Evolutionary conservation across 306 rosid species (phyloP).

Genomic region (Cercis canadensis): DNA sequence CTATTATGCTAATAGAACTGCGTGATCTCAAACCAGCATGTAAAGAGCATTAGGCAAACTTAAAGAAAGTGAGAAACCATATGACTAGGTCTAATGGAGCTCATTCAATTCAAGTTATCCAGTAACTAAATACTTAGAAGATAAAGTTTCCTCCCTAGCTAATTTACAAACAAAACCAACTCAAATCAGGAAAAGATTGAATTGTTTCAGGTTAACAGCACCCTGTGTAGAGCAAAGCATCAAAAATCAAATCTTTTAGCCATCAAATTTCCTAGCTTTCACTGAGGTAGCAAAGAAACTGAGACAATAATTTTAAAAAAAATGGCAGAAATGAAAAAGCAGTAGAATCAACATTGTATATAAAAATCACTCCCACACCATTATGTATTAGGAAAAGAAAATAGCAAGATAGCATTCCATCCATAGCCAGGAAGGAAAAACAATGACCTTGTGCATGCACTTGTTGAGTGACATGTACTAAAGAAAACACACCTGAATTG

Average conservation of each 20-base stretch:
- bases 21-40: background rate
- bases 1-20: background rate
- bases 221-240: no score
- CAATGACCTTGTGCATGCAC: no score
- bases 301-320: background rate
- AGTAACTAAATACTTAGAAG: background rate
- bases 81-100: background rate
- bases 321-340: no score
- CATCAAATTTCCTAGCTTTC: background rate
- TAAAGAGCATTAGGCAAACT: background rate
- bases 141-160: background rate
- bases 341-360: background rate
- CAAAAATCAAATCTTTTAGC: background rate
- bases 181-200: background rate
- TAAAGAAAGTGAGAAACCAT: background rate
- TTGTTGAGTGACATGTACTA: background rate
- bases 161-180: background rate
- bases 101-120: background rate
- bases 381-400: background rate
- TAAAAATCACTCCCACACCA: background rate
- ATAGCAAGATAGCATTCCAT: background rate
- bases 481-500: conserved; percentile 70
- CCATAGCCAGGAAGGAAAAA: no score
- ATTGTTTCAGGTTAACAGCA: no score
- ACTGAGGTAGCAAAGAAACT: background rate